A percentile compares a stretch with the other conserved stretches of the same genome.
Evolutionary conservation across 768 basidiomycete species (phyloP).

Genomic region (Mycena pura): DNA sequence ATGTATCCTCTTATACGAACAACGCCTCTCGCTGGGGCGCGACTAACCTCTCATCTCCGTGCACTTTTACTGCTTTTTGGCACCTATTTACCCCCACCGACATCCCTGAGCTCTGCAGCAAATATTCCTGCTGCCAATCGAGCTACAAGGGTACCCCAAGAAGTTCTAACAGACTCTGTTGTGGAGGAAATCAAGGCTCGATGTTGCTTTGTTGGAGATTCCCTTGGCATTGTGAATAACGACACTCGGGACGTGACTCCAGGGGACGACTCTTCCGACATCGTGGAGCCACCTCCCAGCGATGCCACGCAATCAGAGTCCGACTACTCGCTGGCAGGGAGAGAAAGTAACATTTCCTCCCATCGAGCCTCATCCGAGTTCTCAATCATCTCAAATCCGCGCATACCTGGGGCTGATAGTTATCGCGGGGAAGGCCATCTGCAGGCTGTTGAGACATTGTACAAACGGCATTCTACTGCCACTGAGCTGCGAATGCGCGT

Average conservation of each 20-base stretch:
- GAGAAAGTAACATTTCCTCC: slow-evolving; percentile 56
- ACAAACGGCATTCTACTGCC: slow-evolving; percentile 78
- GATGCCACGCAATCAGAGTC: slow-evolving; percentile 73
- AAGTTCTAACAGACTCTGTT: slow-evolving; percentile 79
- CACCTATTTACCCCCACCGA: slow-evolving; percentile 83
- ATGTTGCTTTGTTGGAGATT: slow-evolving; percentile 84
- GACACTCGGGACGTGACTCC: slow-evolving; percentile 42
- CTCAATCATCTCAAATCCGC: slow-evolving; percentile 57
- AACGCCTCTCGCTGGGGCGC: slow-evolving; percentile 86
- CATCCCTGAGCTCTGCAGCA: slow-evolving; percentile 67
- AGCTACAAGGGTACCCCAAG: slow-evolving; percentile 73
- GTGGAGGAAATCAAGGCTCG: slow-evolving; percentile 91
- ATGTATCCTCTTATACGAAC: slow-evolving; percentile 83
- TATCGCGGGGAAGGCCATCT: slow-evolving; percentile 56
- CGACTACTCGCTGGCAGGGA: slow-evolving; percentile 62
- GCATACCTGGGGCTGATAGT: slow-evolving; percentile 39
- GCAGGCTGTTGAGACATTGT: slow-evolving; percentile 73
- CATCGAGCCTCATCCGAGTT: slow-evolving; percentile 64
- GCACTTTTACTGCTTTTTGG: slow-evolving; percentile 84
- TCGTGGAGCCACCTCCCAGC: slow-evolving; percentile 52
- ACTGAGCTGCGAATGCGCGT: slow-evolving; percentile 76
- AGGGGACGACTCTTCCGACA: slow-evolving; percentile 44
- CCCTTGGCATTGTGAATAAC: slow-evolving; percentile 48
- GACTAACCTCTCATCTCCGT: slow-evolving; percentile 81
- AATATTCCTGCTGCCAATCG: slow-evolving; percentile 70